Percentiles rank a stretch among this genome's conserved stretches.
These are phyloP conservation scores for Suillus fuscotomentosus DNA, from an alignment of 768 basidiomycete genomes.

Conservation along the genomic window DNA sequence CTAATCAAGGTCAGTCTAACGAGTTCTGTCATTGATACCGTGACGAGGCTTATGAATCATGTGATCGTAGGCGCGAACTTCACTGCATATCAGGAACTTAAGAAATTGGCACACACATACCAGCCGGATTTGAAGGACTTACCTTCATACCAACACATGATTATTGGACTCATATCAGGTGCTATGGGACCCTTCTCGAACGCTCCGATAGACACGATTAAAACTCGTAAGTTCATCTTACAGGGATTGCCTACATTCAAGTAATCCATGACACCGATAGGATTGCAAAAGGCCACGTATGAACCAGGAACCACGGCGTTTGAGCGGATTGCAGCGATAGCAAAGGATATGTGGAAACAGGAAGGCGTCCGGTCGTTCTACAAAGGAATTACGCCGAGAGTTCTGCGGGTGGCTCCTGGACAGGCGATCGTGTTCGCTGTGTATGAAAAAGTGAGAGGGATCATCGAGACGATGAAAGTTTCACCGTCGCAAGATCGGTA, in stretches of 20 bases:
- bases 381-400: constrained; percentile 97
- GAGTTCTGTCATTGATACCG: background rate
- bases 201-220: constrained; percentile 93
- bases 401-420: constrained; percentile 94
- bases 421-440: constrained; percentile 98
- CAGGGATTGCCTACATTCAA: constrained; percentile 4
- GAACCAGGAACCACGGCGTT: constrained; percentile 73
- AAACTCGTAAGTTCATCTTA: constrained; percentile 67
- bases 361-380: constrained; percentile 93
- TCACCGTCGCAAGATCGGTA: constrained; percentile 61
- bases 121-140: constrained; percentile 82
- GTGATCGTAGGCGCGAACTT: constrained; percentile 80
- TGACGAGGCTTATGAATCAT: background rate
- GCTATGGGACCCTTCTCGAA: constrained; percentile 99
- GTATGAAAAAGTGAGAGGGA: constrained; percentile 80
- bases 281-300: constrained; percentile 82
- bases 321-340: constrained; percentile 76
- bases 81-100: constrained; percentile 96
- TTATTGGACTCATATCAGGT: constrained; percentile 92
- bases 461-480: constrained; percentile 69
- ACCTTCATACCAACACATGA: constrained; percentile 94
- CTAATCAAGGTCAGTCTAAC: constrained; percentile 77
- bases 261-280: constrained; percentile 34
- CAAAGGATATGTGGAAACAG: constrained; percentile 88
- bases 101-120: constrained; percentile 70